Evolutionary conservation across 2,329 filamentous ascomycete species (phyloP).

Genomic region (Coniochaeta sp.): DNA sequence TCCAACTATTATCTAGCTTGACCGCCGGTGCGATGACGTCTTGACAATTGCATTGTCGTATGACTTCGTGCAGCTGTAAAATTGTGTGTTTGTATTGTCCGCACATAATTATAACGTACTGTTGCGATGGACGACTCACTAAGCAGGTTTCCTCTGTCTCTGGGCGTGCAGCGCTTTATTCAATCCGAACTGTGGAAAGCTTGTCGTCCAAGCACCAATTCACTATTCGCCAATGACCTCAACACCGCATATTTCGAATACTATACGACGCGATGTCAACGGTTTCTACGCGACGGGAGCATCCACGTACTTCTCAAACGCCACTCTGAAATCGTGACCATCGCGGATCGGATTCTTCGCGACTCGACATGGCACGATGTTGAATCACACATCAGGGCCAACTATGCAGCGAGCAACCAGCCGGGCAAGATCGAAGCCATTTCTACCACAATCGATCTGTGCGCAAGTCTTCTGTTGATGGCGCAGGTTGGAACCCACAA

Average conservation of each 20-base stretch:
- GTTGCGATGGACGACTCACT: constrained; percentile 2
- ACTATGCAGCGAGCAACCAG: background rate
- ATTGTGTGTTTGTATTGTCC: background rate
- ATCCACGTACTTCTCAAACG: constrained; percentile 3
- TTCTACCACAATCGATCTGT: constrained; percentile 3
- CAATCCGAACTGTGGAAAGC: constrained; percentile 1
- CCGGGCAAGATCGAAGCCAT: background rate
- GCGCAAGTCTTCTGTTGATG: constrained; percentile 6
- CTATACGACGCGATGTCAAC: constrained; percentile 5
- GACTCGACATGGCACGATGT: background rate
- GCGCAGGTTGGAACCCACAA: background rate
- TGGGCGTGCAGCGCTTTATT: background rate
- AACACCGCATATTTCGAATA: constrained; percentile 3
- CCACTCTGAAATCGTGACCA: constrained; percentile 1
- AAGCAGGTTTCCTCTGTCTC: constrained; percentile 2
- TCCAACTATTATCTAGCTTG: no score
- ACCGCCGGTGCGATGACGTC: no score
- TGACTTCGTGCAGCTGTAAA: no score
- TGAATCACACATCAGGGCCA: background rate
- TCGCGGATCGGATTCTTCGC: background rate
- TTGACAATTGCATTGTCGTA: no score
- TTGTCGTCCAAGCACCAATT: background rate
- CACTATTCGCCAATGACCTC: background rate
- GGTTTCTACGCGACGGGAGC: constrained; percentile 5
- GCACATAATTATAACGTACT: no score